A percentile compares a stretch with the other conserved stretches of the same genome.
Conservation (phyloP, 305 asterid genomes). For the Fraxinus sp. region DNA sequence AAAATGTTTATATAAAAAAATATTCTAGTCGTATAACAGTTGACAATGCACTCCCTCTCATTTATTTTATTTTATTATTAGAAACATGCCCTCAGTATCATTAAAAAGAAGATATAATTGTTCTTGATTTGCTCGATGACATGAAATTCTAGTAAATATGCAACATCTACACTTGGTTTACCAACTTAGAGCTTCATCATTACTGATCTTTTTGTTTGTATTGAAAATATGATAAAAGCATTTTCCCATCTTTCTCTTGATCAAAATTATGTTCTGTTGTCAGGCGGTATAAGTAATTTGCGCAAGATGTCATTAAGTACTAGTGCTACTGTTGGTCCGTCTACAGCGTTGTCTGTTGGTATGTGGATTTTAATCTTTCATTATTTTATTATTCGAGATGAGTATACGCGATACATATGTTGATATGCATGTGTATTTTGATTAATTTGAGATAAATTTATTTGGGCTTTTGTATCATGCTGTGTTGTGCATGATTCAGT, state of each 20-base stretch:
- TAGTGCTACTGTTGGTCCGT: conserved; percentile 25
- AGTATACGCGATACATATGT: neutral
- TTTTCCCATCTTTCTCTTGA: neutral
- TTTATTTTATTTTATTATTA: neutral
- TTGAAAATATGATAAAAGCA: neutral
- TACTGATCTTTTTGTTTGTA: neutral
- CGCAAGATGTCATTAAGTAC: conserved; percentile 29
- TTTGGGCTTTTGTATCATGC: neutral
- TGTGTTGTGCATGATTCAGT: neutral
- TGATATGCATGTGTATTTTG: neutral
- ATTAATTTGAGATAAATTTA: neutral
- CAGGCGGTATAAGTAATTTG: conserved; percentile 22
- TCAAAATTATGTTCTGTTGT: conserved; percentile 1
- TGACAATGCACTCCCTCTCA: neutral
- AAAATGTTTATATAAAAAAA: neutral
- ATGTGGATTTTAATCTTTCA: conserved; percentile 7
- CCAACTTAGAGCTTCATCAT: conserved; percentile 1
- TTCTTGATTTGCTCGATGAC: neutral
- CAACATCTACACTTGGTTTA: neutral
- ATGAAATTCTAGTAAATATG: neutral
- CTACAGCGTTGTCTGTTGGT: conserved; percentile 31
- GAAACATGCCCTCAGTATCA: neutral
- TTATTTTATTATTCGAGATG: neutral
- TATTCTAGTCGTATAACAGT: neutral
- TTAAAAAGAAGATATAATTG: neutral